These are phyloP conservation scores for Leccinum boreale DNA, from an alignment of 768 basidiomycete species.

Conservation along the genomic window DNA sequence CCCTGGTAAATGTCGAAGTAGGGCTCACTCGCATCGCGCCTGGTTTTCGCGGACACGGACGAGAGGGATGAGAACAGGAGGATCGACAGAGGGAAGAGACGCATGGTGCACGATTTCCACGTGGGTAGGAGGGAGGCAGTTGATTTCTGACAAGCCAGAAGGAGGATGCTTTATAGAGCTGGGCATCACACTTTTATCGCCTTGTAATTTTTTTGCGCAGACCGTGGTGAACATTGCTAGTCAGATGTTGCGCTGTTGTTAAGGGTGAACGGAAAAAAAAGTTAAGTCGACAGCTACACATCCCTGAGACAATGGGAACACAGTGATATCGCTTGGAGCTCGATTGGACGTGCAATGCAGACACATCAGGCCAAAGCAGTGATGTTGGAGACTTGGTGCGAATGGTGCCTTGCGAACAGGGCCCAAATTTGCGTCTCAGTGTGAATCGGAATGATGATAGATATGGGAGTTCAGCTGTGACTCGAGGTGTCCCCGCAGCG, in stretches of 20 bases:
- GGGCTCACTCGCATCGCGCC: conserved; percentile 9
- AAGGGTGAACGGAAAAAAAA: not conserved
- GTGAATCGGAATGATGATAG: not conserved
- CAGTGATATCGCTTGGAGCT: not conserved
- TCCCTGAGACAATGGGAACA: conserved; percentile 7
- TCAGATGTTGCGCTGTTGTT: not conserved
- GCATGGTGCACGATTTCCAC: conserved; percentile 7
- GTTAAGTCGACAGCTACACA: not conserved
- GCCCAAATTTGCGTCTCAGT: not conserved
- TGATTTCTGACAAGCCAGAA: conserved; percentile 1
- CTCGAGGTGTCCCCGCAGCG: not conserved
- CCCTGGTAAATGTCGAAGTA: conserved; percentile 15
- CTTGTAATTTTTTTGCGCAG: not conserved
- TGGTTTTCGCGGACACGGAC: conserved; percentile 3
- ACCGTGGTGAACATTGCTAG: not conserved
- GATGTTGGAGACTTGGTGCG: not conserved
- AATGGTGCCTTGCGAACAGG: not conserved
- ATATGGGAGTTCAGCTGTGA: not conserved
- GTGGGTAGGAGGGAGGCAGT: not conserved
- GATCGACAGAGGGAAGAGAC: not conserved
- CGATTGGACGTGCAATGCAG: not conserved
- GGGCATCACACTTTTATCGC: not conserved
- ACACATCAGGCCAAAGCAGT: not conserved
- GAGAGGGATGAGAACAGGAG: conserved; percentile 6
- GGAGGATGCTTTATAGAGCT: conserved; percentile 2